Conservation (phyloP, 1,139 yeast genomes). For the Tardiomyces digboiensis region DNA sequence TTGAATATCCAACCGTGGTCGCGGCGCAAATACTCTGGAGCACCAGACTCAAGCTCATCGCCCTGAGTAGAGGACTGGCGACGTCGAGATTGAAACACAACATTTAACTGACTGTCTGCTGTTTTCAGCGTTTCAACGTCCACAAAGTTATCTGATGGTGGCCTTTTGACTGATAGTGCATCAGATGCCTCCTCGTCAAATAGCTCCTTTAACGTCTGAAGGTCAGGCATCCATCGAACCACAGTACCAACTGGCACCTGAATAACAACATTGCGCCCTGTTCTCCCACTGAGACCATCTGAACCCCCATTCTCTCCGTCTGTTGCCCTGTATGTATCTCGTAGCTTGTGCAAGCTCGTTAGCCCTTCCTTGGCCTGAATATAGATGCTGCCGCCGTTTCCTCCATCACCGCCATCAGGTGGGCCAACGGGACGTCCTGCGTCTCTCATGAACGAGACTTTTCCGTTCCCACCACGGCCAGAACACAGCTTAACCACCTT, state of each 20-base stretch:
- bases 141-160: conserved; percentile 1
- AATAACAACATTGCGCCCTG: conserved; percentile 68
- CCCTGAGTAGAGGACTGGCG: neutral
- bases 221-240: conserved; percentile 79
- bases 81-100: neutral
- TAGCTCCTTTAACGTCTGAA: conserved; percentile 26
- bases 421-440: conserved; percentile 84
- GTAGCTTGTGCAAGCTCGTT: conserved; percentile 55
- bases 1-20: conserved; percentile 89
- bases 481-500: conserved; percentile 49
- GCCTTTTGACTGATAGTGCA: conserved; percentile 5
- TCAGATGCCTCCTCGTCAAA: conserved; percentile 6
- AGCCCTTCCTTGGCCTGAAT: conserved; percentile 70
- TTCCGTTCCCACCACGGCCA: conserved; percentile 88
- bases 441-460: conserved; percentile 77
- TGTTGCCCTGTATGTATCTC: conserved; percentile 58
- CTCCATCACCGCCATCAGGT: conserved; percentile 99
- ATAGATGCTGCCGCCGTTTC: conserved; percentile 81
- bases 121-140: neutral
- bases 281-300: conserved; percentile 73
- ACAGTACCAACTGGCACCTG: conserved; percentile 91
- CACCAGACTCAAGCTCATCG: neutral
- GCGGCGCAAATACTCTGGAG: conserved; percentile 30
- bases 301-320: conserved; percentile 66
- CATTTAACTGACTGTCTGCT: neutral